Conservation (phyloP, 2,329 filamentous ascomycete species). For the Fusarium sp. region DNA sequence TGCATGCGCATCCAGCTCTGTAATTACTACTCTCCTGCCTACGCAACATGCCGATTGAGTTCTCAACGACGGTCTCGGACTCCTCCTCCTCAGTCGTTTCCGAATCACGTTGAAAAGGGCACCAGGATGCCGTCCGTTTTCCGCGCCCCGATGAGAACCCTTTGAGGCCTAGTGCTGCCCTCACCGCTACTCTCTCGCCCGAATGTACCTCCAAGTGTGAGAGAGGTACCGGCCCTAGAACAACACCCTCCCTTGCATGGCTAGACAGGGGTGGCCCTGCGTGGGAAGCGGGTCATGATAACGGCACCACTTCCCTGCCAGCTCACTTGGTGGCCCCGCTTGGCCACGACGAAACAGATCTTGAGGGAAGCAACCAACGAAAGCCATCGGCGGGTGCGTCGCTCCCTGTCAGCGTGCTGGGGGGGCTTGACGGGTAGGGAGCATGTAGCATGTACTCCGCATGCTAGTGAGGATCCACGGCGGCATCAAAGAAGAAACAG, state of each 20-base stretch:
- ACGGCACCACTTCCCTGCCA: slow-evolving; percentile 45
- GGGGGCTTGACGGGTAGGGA: slow-evolving; percentile 32
- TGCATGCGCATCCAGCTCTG: slow-evolving; percentile 44
- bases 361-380: slow-evolving; percentile 39
- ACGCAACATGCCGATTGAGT: slow-evolving; percentile 24
- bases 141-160: slow-evolving; percentile 37
- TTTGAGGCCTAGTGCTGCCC: slow-evolving; percentile 43
- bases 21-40: slow-evolving; percentile 22
- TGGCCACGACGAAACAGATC: slow-evolving; percentile 44
- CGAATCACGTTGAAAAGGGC: slow-evolving; percentile 19
- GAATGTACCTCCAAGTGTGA: slow-evolving; percentile 39
- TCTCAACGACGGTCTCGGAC: slow-evolving; percentile 12
- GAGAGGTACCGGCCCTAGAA: slow-evolving; percentile 38
- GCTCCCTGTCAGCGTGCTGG: slow-evolving; percentile 41
- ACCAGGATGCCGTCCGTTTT: slow-evolving; percentile 25
- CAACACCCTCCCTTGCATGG: slow-evolving; percentile 40
- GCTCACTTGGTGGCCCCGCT: slow-evolving; percentile 41
- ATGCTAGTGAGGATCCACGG: slow-evolving; percentile 41
- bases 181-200: slow-evolving; percentile 44
- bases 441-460: slow-evolving; percentile 44
- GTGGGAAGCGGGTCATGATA: slow-evolving; percentile 35
- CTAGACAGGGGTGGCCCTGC: slow-evolving; percentile 37
- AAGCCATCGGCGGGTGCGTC: slow-evolving; percentile 38
- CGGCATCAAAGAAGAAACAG: slow-evolving; percentile 33
- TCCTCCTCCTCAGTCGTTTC: slow-evolving; percentile 8